These are phyloP conservation scores for Phyllostachys edulis DNA, from an alignment of 176 grass and related monocot genomes.

Conservation along the genomic window DNA sequence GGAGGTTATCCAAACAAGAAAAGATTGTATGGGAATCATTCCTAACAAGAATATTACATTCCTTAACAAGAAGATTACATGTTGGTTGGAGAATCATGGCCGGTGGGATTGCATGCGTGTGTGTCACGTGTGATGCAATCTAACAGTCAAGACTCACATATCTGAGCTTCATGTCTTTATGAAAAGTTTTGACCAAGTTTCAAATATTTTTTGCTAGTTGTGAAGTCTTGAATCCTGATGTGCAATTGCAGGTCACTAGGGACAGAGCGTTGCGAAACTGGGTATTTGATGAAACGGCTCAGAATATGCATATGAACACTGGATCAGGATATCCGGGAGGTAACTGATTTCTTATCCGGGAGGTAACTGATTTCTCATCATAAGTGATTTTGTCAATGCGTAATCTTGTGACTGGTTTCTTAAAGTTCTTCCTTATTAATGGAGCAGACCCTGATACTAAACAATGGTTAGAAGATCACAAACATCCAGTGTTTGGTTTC, in stretches of 20 bases:
- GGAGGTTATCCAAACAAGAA: no score
- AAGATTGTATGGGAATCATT: no score
- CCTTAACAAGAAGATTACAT: no score
- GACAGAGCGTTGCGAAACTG: constrained; percentile 78
- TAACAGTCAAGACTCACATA: neutral
- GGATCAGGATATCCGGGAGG: constrained; percentile 95
- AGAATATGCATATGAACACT: constrained; percentile 76
- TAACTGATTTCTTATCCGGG: constrained; percentile 48
- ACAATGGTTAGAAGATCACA: constrained; percentile 83
- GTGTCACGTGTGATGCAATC: no score
- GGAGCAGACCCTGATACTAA: constrained; percentile 83
- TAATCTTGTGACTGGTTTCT: neutral
- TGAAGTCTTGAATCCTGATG: neutral
- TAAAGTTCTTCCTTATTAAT: neutral
- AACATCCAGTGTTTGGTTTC: constrained; percentile 79
- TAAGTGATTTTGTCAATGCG: constrained; percentile 8
- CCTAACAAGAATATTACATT: no score
- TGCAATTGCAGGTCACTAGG: constrained; percentile 71
- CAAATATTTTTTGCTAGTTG: neutral
- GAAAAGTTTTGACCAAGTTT: constrained; percentile 3
- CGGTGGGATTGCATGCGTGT: no score
- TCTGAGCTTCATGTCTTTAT: neutral
- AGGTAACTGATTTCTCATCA: constrained; percentile 43
- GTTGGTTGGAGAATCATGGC: no score
- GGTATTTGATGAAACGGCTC: constrained; percentile 80